Evolutionary conservation across 495 filamentous ascomycete genomes (phyloP).

Genomic region (Hypoxylon crocopeplum): DNA sequence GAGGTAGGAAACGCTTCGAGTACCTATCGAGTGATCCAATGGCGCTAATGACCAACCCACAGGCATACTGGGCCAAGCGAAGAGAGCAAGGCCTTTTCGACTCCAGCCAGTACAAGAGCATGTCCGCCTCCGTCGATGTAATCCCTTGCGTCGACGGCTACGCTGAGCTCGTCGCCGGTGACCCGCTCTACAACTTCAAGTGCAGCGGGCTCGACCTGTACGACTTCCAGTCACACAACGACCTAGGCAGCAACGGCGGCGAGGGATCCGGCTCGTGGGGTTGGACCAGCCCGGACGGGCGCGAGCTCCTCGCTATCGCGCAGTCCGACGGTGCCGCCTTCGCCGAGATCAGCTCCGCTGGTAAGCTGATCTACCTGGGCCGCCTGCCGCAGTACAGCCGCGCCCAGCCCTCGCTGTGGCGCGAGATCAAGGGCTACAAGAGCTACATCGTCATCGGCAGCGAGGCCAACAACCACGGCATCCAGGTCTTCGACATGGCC

Average conservation of each 20-base stretch:
- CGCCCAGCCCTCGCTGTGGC: constrained; percentile 52
- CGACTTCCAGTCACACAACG: constrained; percentile 59
- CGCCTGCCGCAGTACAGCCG: constrained; percentile 57
- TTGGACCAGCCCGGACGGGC: constrained; percentile 63
- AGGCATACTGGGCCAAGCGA: constrained; percentile 46
- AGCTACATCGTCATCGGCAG: constrained; percentile 58
- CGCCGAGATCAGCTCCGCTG: constrained; percentile 56
- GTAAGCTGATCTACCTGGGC: constrained; percentile 63
- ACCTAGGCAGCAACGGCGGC: constrained; percentile 53
- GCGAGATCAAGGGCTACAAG: constrained; percentile 48
- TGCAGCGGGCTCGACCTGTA: constrained; percentile 63
- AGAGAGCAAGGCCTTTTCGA: constrained; percentile 47
- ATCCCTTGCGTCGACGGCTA: constrained; percentile 56
- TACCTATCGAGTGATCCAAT: neutral
- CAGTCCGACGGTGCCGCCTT: constrained; percentile 66
- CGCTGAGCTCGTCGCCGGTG: constrained; percentile 48
- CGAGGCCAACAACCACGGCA: constrained; percentile 55
- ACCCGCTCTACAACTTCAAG: constrained; percentile 56
- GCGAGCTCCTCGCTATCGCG: constrained; percentile 64
- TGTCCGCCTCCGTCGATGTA: constrained; percentile 26
- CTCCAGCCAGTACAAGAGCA: constrained; percentile 45
- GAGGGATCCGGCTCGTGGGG: constrained; percentile 57
- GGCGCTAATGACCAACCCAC: constrained; percentile 12
- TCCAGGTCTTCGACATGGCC: constrained; percentile 62
- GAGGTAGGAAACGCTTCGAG: constrained; percentile 29